Conservation (phyloP, 306 rosid genomes). For the Adenanthera pavonina region DNA sequence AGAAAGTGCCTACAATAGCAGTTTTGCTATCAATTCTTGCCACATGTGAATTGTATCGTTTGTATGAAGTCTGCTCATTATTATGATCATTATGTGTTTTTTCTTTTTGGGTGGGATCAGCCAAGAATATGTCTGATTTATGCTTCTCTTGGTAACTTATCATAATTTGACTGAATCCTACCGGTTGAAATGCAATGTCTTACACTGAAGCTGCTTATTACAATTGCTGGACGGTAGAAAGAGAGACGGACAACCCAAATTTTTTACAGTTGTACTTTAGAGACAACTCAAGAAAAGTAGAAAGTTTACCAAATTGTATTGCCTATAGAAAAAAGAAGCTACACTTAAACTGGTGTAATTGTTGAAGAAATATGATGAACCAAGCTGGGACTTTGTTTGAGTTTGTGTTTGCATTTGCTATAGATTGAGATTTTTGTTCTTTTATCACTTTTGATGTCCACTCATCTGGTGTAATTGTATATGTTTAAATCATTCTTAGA, state of each 20-base stretch:
- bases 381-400: neutral
- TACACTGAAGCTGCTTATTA: neutral
- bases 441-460: slow-evolving; percentile 20
- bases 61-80: neutral
- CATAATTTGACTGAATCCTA: neutral
- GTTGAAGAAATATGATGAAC: slow-evolving; percentile 10
- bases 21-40: neutral
- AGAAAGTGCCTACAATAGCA: neutral
- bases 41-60: neutral
- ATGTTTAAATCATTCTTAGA: slow-evolving; percentile 29
- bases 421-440: slow-evolving; percentile 7
- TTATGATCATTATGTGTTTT: neutral
- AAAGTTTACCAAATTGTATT: neutral
- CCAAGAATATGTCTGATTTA: neutral
- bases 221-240: neutral
- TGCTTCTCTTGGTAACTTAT: neutral
- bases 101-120: neutral
- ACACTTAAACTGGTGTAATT: neutral
- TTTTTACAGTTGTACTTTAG: neutral
- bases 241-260: neutral
- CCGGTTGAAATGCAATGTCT: neutral
- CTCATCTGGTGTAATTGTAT: slow-evolving; percentile 23
- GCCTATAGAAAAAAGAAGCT: neutral
- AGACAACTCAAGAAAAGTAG: neutral
- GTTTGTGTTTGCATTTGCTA: neutral